Evolutionary conservation across 2,329 filamentous ascomycete species (phyloP).

Genomic region (Aureobasidium sp.): DNA sequence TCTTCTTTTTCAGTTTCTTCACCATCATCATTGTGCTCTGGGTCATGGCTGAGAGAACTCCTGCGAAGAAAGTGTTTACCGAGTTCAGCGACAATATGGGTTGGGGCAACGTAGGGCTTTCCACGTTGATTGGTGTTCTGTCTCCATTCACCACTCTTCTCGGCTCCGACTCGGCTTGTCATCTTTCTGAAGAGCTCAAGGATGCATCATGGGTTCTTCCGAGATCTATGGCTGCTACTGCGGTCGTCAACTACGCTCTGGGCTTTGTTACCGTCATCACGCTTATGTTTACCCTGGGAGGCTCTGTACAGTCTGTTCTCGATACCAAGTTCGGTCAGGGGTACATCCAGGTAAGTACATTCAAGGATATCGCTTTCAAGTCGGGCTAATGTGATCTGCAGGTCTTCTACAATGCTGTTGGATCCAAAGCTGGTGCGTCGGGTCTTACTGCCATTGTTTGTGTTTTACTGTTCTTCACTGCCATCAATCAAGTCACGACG

Average conservation of each 20-base stretch:
- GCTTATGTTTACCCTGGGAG: slow-evolving; percentile 22
- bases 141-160: slow-evolving; percentile 20
- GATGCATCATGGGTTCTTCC: slow-evolving; percentile 24
- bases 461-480: slow-evolving; percentile 8
- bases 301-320: slow-evolving; percentile 21
- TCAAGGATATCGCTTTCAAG: slow-evolving; percentile 18
- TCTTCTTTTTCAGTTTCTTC: slow-evolving; percentile 32
- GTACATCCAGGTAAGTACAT: slow-evolving; percentile 4
- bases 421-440: slow-evolving; percentile 7
- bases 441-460: slow-evolving; percentile 8
- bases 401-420: slow-evolving; percentile 12
- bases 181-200: slow-evolving; percentile 23
- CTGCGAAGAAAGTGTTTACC: slow-evolving; percentile 27
- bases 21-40: slow-evolving; percentile 19
- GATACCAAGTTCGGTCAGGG: slow-evolving; percentile 5
- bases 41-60: slow-evolving; percentile 21
- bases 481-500: slow-evolving; percentile 8
- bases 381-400: slow-evolving; percentile 21
- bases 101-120: slow-evolving; percentile 26
- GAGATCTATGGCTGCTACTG: slow-evolving; percentile 20
- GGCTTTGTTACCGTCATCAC: slow-evolving; percentile 26
- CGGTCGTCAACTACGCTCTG: slow-evolving; percentile 26
- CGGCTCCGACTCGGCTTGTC: slow-evolving; percentile 14
- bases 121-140: slow-evolving; percentile 25
- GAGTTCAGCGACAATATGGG: slow-evolving; percentile 30